phyloP scores from a whole-genome alignment of 768 basidiomycete species.

The Lentinula sp. region DNA sequence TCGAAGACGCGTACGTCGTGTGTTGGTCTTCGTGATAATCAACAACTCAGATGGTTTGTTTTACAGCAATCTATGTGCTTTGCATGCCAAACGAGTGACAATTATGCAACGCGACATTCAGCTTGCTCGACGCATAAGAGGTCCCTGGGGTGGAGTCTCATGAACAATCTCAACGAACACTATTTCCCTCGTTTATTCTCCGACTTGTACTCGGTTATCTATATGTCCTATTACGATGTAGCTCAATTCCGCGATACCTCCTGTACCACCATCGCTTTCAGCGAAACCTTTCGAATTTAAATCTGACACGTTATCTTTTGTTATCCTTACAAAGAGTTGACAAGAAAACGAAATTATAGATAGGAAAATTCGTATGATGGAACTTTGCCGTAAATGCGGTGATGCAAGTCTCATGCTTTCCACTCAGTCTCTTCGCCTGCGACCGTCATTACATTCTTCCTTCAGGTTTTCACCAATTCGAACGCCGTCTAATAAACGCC shows the following conservation, averaged over 20 bases:
- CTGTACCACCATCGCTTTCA: not conserved
- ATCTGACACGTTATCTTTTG: not conserved
- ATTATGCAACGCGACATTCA: conserved; percentile 98
- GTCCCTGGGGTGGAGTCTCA: conserved; percentile 75
- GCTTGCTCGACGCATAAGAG: conserved; percentile 90
- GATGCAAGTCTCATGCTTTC: not conserved
- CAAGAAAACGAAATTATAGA: too few species aligned
- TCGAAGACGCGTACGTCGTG: conserved; percentile 91
- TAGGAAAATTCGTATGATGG: not conserved
- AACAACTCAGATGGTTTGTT: not conserved
- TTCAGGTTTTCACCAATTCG: not conserved
- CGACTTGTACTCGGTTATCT: not conserved
- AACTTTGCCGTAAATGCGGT: not conserved
- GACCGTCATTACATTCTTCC: not conserved
- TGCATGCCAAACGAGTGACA: conserved; percentile 97
- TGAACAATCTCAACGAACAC: conserved; percentile 19
- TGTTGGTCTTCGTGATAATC: not conserved
- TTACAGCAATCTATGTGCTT: conserved; percentile 85
- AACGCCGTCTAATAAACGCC: conserved; percentile 4
- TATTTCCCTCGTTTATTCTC: not conserved
- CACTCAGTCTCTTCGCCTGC: not conserved
- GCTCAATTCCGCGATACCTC: not conserved
- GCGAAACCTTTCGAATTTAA: not conserved
- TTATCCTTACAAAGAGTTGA: not conserved
- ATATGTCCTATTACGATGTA: not conserved